phyloP scores from a whole-genome alignment of 73 alveolate species.

The Durusdinium trenchii region DNA sequence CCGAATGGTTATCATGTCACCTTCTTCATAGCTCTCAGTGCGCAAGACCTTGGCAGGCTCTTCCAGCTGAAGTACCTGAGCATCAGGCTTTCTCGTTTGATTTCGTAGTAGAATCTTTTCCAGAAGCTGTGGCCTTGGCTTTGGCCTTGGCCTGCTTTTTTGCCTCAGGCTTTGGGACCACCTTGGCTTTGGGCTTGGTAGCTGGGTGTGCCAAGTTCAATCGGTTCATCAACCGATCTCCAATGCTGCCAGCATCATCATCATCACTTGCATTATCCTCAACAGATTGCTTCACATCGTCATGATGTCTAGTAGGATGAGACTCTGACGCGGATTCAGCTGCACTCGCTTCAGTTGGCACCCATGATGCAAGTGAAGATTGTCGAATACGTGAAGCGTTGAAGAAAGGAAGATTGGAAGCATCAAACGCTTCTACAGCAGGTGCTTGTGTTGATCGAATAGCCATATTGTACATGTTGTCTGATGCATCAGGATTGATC shows the following conservation, averaged over 20 bases:
- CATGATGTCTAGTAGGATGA: neutral
- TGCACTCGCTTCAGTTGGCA: neutral
- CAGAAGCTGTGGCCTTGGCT: neutral
- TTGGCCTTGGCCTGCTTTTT: neutral
- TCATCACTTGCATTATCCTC: neutral
- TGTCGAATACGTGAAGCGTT: neutral
- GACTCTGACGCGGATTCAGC: too few species aligned
- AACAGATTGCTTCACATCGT: neutral
- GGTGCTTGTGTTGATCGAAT: neutral
- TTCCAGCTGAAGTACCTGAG: neutral
- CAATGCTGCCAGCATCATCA: neutral
- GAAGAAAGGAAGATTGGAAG: neutral
- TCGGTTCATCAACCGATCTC: neutral
- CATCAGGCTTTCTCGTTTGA: neutral
- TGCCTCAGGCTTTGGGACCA: neutral
- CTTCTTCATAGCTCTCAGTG: neutral
- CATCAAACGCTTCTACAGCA: neutral
- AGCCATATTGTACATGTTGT: neutral
- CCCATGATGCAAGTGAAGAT: neutral
- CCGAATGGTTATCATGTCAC: neutral
- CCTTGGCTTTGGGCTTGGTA: neutral
- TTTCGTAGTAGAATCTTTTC: neutral
- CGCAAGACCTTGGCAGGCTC: neutral
- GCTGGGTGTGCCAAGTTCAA: neutral
- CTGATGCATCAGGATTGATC: neutral